Evolutionary conservation across 805 yeast species (phyloP), one percentile per base, ranked within the genome.

Genomic region (Wickerhamomyces alni): DNA sequence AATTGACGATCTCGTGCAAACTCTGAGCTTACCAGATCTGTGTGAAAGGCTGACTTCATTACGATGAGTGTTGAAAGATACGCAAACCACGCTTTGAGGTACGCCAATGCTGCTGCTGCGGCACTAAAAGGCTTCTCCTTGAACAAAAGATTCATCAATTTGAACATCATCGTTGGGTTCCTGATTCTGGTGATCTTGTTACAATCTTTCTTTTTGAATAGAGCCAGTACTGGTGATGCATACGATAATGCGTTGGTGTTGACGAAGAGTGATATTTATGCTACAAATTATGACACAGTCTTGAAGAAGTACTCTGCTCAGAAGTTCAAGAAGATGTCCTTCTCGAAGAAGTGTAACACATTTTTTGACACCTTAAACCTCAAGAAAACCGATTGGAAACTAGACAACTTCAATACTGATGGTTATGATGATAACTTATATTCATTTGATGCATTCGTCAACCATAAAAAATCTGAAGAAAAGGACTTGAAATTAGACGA

Each of bases 371-470:
- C 36, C 11, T 31, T 54, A 13, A 29, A 32, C 5, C 11, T 17
- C 1, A 18, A 35, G 2, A 30, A 49, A 9, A 40, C 39, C 1
- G 35, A 40, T 15, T 54, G 58, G 58, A 45, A 38, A 26, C 28
- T 54, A 2, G 45, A 46, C 18, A 41, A 51, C 37, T 54, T 42
- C 17, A 42, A 46, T 30, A 44, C 50, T 2, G 37, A 29, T 7
- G 50, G 48, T 10, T 50, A 54, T 30, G 47, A 51, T 29, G 57
- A 51, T 21, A 42, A 47, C 32, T 46, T 35, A 26, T 40, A 45
- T 24, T 33, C 46, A 10, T 47, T 45, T 18, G 41, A 44, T 8
- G 50, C 46, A 21, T 52, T 37, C 35, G 19, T 54, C 9, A 29
- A 25, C 2, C 19, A 15, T 18, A 37, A 44, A 24, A 30, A 40